Base-by-base conservation (phyloP, 2,329 filamentous ascomycete genomes). In the Trichoderma aggressivum region DNA sequence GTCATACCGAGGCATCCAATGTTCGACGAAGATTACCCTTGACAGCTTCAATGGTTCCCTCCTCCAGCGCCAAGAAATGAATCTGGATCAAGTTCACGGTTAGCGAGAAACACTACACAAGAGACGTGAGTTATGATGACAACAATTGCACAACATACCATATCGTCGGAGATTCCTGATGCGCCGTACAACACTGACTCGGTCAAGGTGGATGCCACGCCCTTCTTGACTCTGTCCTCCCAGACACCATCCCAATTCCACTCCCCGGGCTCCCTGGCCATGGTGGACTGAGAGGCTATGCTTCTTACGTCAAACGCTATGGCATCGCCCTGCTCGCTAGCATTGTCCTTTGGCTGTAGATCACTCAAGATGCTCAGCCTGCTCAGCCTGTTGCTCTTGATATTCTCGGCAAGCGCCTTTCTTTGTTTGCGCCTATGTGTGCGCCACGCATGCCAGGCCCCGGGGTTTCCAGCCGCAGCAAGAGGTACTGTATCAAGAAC, bases 161-260 rank as follows among this genome's bases (percentile, higher is more conserved):
- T 85, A 74, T 97, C 93, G 79, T 94, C 92, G 11, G 87, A 81
- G 18, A 82, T 82, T 56, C 86, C 85, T 6, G 84, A 82, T 61
- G 86, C 86, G 7, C 94, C 93, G 81, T 90, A 98, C 28, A 98
- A 82, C 5, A 93, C 90, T 2, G 90, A 84, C 75, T 98, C 95
- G 1, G 93, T 92, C 63, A 94, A 82, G 77, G 94, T 97, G 11
- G 88, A 86, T 64, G 91, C 88, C 56, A 98, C 88, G 21, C 92
- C 92, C 79, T 91, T 92, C 80, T 89, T 91, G 1, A 97, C 94
- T 69, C 95, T 88, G 74, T 94, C 91, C 79, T 97, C 93, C 95
- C 95, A 99, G 0, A 98, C 95, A 0, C 95, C 94, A 77, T 97
- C 94, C 95, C 95, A 98, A 78, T 97, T 97, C 95, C 95, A 98